A percentile compares a stretch with the other conserved stretches of the same genome.
These are phyloP conservation scores for Ceratocystis destructans DNA, from an alignment of 2,329 filamentous ascomycete genomes.

Conservation along the genomic window DNA sequence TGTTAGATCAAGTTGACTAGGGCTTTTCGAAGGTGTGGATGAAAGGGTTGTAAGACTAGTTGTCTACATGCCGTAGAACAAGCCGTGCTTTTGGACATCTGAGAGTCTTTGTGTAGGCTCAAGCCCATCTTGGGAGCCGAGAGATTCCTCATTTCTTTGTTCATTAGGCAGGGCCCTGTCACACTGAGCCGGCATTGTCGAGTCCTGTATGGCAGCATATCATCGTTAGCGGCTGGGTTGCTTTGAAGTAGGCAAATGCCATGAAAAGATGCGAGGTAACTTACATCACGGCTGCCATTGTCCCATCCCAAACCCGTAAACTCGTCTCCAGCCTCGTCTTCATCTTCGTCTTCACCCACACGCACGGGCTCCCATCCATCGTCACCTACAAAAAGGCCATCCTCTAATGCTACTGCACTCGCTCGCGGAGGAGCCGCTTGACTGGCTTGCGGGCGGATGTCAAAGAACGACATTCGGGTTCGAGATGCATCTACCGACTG, in stretches of 20 bases:
- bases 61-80: slow-evolving; percentile 26
- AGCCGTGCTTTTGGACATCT: slow-evolving; percentile 41
- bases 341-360: slow-evolving; percentile 38
- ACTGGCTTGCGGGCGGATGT: slow-evolving; percentile 34
- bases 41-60: too few relatives aligned
- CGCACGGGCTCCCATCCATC: slow-evolving; percentile 60
- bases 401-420: slow-evolving; percentile 46
- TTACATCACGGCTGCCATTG: slow-evolving; percentile 49
- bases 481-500: not conserved
- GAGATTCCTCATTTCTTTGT: not conserved
- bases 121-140: slow-evolving; percentile 26
- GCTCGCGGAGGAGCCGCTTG: slow-evolving; percentile 39
- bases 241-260: not conserved
- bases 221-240: slow-evolving; percentile 3
- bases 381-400: slow-evolving; percentile 57
- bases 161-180: not conserved
- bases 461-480: slow-evolving; percentile 24
- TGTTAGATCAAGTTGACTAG: not conserved
- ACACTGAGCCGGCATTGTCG: not conserved
- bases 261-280: slow-evolving; percentile 22
- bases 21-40: not conserved
- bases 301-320: slow-evolving; percentile 63
- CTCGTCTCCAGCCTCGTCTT: slow-evolving; percentile 50
- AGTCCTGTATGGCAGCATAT: not conserved
- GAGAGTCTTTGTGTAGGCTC: slow-evolving; percentile 64